Evolutionary conservation across 73 alveolate genomes (phyloP).

Genomic region (Paramecium sexaurelia): DNA sequence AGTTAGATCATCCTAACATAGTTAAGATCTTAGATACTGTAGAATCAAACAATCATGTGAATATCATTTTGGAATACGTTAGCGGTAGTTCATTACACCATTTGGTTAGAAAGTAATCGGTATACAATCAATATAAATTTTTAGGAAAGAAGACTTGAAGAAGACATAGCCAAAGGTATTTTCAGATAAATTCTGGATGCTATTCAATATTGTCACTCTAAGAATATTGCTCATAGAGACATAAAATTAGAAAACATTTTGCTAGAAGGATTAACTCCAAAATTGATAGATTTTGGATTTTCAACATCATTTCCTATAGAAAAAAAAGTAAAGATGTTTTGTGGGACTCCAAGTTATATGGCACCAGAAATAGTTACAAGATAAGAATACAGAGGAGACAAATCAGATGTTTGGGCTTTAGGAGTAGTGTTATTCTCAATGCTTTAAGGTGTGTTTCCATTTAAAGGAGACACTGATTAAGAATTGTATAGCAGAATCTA

Average conservation of each 20-base stretch:
- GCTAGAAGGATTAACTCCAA: conserved; percentile 69
- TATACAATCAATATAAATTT: background rate
- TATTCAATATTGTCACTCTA: conserved; percentile 76
- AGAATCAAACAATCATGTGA: conserved; percentile 81
- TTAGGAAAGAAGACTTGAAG: background rate
- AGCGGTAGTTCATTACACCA: conserved; percentile 89
- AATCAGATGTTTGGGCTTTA: conserved; percentile 88
- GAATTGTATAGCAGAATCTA: conserved; percentile 74
- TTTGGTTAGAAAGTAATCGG: conserved; percentile 75
- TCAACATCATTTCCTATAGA: conserved; percentile 80
- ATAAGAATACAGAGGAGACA: conserved; percentile 74
- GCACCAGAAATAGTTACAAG: conserved; percentile 86
- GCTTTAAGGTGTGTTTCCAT: conserved; percentile 82
- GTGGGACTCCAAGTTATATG: conserved; percentile 91
- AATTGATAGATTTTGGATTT: conserved; percentile 85
- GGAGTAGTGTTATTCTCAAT: conserved; percentile 77
- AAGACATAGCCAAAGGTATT: background rate
- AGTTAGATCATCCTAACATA: conserved; percentile 85
- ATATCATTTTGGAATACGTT: conserved; percentile 91
- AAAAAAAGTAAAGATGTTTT: conserved; percentile 73
- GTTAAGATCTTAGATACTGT: conserved; percentile 87
- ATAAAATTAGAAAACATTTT: conserved; percentile 89
- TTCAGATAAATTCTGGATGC: conserved; percentile 83
- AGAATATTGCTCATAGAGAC: conserved; percentile 89
- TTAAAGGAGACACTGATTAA: conserved; percentile 73